Evolutionary conservation across 768 basidiomycete species (phyloP).

Genomic region (Wakefieldia striispora): DNA sequence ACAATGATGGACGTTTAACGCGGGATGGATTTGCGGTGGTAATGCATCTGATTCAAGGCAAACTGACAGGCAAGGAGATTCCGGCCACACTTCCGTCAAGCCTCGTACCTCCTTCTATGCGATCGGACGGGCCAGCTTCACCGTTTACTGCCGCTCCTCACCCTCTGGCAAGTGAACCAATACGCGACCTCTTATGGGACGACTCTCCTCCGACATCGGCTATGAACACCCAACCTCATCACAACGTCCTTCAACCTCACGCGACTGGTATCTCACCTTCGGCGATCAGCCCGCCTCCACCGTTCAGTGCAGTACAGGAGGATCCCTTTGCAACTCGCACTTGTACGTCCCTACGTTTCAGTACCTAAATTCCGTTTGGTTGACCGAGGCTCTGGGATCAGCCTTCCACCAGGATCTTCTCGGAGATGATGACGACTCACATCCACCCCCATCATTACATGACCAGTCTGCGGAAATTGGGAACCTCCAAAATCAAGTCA

Average conservation of each 20-base stretch:
- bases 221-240: constrained; percentile 34
- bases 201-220: constrained; percentile 47
- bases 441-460: constrained; percentile 51
- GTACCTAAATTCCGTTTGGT: background rate
- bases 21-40: constrained; percentile 95
- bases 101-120: constrained; percentile 82
- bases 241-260: constrained; percentile 34
- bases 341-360: constrained; percentile 14
- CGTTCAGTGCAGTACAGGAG: constrained; percentile 15
- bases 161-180: constrained; percentile 35
- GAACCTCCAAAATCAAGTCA: constrained; percentile 81
- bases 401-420: constrained; percentile 53
- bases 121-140: constrained; percentile 37
- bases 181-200: constrained; percentile 53
- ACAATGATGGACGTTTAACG: constrained; percentile 81
- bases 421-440: constrained; percentile 61
- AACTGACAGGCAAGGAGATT: constrained; percentile 74
- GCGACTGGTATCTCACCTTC: constrained; percentile 33
- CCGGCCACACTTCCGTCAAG: constrained; percentile 67
- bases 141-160: constrained; percentile 39
- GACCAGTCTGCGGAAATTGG: constrained; percentile 86
- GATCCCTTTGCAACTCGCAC: constrained; percentile 50
- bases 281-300: constrained; percentile 30
- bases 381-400: constrained; percentile 12
- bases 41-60: constrained; percentile 88